Percentiles rank a stretch among this genome's conserved stretches.
Evolutionary conservation across 2,329 filamentous ascomycete species (phyloP).

Genomic region (Drechslerella coelobrocha): DNA sequence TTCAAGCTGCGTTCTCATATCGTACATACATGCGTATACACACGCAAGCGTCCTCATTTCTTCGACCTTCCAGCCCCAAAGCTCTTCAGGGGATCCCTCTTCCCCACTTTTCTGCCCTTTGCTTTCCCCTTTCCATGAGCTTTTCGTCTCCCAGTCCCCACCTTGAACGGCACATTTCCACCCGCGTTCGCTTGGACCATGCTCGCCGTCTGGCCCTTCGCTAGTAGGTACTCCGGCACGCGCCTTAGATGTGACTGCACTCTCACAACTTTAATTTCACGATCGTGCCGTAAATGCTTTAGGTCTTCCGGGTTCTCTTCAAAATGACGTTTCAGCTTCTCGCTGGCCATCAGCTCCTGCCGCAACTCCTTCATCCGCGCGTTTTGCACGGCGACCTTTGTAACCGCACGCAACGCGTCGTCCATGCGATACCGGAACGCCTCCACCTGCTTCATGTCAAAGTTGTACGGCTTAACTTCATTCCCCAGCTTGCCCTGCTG

Average conservation of each 20-base stretch:
- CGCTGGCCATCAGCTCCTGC: constrained; percentile 87
- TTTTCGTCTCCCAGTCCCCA: constrained; percentile 60
- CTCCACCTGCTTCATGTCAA: constrained; percentile 92
- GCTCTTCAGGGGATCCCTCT: constrained; percentile 58
- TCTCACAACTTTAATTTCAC: constrained; percentile 80
- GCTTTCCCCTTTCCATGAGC: constrained; percentile 62
- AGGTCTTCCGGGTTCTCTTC: constrained; percentile 95
- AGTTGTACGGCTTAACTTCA: constrained; percentile 86
- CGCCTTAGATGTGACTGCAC: constrained; percentile 91
- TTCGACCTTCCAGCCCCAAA: constrained; percentile 30
- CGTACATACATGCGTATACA: constrained; percentile 1
- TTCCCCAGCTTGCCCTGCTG: constrained; percentile 79
- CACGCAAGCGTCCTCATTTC: constrained; percentile 11
- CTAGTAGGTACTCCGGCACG: constrained; percentile 91
- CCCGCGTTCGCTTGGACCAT: constrained; percentile 74
- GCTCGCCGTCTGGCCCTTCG: constrained; percentile 74
- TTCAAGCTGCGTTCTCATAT: constrained; percentile 7
- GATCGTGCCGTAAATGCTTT: constrained; percentile 85
- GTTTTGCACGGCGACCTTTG: constrained; percentile 85
- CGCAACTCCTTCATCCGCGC: constrained; percentile 85
- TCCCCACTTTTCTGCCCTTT: constrained; percentile 61
- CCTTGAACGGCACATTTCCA: constrained; percentile 66
- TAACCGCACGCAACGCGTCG: constrained; percentile 88
- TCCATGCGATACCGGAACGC: constrained; percentile 94
- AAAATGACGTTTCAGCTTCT: constrained; percentile 93